Percentiles rank a stretch among this genome's conserved stretches.
Conservation (phyloP, 75 land plant species). For the Sequoiadendron giganteum region DNA sequence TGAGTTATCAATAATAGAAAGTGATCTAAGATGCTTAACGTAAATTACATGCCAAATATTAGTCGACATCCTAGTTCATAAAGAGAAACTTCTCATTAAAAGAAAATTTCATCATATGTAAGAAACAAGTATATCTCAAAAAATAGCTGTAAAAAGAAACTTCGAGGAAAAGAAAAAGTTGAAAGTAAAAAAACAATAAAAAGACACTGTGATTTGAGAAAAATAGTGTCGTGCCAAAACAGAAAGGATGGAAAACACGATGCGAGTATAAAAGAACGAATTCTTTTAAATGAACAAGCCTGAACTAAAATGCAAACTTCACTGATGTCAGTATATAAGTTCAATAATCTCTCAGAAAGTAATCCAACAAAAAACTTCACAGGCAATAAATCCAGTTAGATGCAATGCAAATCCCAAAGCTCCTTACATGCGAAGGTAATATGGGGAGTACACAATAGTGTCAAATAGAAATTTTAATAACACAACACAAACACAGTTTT, state of each 20-base stretch:
- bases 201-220: neutral
- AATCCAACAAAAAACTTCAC: neutral
- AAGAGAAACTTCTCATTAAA: neutral
- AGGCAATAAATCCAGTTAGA: neutral
- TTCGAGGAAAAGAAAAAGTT: neutral
- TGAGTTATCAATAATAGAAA: neutral
- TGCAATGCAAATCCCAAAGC: neutral
- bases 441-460: neutral
- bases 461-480: neutral
- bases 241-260: neutral
- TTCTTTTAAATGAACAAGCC: neutral
- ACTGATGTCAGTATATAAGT: neutral
- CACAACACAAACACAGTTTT: neutral
- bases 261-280: neutral
- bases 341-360: neutral
- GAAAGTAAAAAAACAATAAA: neutral
- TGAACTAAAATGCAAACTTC: constrained; percentile 1
- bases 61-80: neutral
- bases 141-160: neutral
- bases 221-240: neutral
- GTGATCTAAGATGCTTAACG: neutral
- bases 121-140: neutral
- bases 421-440: neutral
- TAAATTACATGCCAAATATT: neutral
- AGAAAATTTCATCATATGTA: neutral